phyloP scores from a whole-genome alignment of 2,329 filamentous ascomycete species.

The Neofusicoccum ribis region DNA sequence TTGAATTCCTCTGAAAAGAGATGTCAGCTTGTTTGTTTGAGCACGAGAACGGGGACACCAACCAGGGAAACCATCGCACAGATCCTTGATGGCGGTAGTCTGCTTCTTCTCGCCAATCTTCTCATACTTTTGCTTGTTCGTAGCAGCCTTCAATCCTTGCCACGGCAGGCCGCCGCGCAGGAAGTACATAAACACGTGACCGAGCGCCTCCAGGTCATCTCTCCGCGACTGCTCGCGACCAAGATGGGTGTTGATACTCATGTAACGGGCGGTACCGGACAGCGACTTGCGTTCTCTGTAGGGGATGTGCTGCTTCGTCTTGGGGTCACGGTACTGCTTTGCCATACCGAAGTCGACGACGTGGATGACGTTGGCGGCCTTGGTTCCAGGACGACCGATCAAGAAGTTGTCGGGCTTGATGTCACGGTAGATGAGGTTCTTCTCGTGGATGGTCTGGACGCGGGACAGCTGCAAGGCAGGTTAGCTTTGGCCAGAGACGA shows the following conservation, averaged over 20 bases:
- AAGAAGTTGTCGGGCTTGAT: conserved; percentile 99
- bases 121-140: conserved; percentile 96
- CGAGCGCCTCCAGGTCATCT: conserved; percentile 88
- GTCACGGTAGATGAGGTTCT: conserved; percentile 98
- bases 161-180: conserved; percentile 65
- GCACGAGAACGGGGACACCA: conserved; percentile 23
- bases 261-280: conserved; percentile 94
- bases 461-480: conserved; percentile 67
- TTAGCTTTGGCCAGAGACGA: conserved; percentile 21
- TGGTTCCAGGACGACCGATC: conserved; percentile 87
- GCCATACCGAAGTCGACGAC: conserved; percentile 99
- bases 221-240: conserved; percentile 93
- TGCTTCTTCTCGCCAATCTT: conserved; percentile 99
- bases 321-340: conserved; percentile 97
- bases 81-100: conserved; percentile 92
- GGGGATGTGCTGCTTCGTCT: conserved; percentile 98
- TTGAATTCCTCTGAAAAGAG: conserved; percentile 76
- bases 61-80: conserved; percentile 91
- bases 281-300: conserved; percentile 96
- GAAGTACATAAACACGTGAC: conserved; percentile 72
- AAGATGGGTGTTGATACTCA: conserved; percentile 99
- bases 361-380: conserved; percentile 96
- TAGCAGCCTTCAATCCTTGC: conserved; percentile 68
- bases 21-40: conserved; percentile 29
- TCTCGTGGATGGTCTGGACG: conserved; percentile 94